Evolutionary conservation across 306 rosid genomes (phyloP), one percentile per base, ranked within the genome.

Genomic region (Calophaca sinica): DNA sequence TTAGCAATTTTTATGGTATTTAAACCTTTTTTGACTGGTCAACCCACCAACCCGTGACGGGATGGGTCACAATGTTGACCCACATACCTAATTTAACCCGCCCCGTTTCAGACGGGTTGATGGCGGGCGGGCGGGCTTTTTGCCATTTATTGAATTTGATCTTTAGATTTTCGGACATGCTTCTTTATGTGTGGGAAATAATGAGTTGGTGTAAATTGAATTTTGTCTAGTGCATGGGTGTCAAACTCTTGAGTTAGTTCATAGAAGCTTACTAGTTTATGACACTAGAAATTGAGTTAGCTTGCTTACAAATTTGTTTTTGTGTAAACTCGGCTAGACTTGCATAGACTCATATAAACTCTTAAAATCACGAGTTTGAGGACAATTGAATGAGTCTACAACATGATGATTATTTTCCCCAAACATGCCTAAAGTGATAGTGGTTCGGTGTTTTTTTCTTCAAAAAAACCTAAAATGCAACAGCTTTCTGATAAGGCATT

Each of bases 141-240:
- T 20, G 26, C 26, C 26, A 20, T 20, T 1, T 1, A 20, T 20
- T 20, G 26, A 50, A 68, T 61, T 50, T 79, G 73, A 49, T 60
- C 53, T 15, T 39, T 29, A 46, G 48, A 62, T 72, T 84, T 66
- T 76, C 14, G 20, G 48, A 36, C 66, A 48, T 12, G 80, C 71
- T 72, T 75, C 29, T 50, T 45, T 39, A 26, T 44, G 31, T 6
- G 10, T 12, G 33, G 59, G 74, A 45, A 55, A 68, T 52, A 67
- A 15, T 38, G 42, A 10, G 41, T 59, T 78, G 72, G 50, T 82
- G 15, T 73, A 52, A 51, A 67, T 59, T 78, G 53, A 28, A 48
- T 62, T 67, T 35, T 62, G 5, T 52, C 57, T 63, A 42, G 33
- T 28, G 42, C 12, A 10, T 46, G 51, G 51, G 4, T 46, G 51